Evolutionary conservation across 768 basidiomycete species (phyloP).

Genomic region (Pleurotus platypus): DNA sequence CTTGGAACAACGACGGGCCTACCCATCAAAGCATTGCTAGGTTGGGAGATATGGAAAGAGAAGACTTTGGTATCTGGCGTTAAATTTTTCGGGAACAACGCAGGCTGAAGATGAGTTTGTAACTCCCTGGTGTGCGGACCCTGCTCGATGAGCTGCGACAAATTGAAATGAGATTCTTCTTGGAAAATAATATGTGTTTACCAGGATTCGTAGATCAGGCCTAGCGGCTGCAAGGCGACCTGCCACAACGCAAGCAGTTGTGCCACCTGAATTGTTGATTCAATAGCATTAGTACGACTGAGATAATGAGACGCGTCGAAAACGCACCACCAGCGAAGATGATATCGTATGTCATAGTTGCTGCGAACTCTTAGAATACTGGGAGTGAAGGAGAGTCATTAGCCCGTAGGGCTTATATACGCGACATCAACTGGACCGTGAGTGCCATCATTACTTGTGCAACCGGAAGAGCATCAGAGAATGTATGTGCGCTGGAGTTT

Average conservation of each 20-base stretch:
- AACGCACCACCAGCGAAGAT: slow-evolving; percentile 55
- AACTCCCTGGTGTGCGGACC: slow-evolving; percentile 34
- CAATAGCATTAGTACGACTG: not conserved
- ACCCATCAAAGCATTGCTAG: slow-evolving; percentile 24
- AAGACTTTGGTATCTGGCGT: slow-evolving; percentile 30
- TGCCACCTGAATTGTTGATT: slow-evolving; percentile 34
- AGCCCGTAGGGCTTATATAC: no score
- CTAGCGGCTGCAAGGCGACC: slow-evolving; percentile 52
- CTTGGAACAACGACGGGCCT: slow-evolving; percentile 27
- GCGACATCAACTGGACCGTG: no score
- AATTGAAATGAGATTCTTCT: not conserved
- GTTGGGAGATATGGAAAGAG: slow-evolving; percentile 29
- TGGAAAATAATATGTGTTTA: slow-evolving; percentile 26
- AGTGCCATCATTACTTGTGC: no score
- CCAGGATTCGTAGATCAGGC: slow-evolving; percentile 52
- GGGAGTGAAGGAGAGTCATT: no score
- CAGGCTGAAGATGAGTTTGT: slow-evolving; percentile 37
- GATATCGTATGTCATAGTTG: slow-evolving; percentile 33
- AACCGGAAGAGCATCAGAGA: no score
- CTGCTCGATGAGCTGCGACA: slow-evolving; percentile 35
- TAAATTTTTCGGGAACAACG: slow-evolving; percentile 29
- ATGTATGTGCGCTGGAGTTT: no score
- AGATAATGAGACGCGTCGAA: not conserved
- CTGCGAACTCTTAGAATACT: no score
- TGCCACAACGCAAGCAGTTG: slow-evolving; percentile 54